Base-by-base conservation (phyloP, 1,139 yeast genomes). In the Suhomyces terraborum region DNA sequence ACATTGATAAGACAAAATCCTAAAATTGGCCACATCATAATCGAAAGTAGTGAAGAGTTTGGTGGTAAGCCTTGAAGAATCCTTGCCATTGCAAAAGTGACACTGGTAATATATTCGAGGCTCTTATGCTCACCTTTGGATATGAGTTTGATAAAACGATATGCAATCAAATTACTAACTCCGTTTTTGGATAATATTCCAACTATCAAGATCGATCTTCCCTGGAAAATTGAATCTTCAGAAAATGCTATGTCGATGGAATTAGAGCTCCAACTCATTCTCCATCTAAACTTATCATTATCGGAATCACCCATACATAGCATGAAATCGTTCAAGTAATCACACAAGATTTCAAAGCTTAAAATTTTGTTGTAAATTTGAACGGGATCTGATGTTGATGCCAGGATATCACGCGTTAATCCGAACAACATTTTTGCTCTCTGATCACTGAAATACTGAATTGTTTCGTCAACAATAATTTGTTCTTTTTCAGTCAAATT, bases 361-460 rank as follows among this genome's bases (percentile, higher is more conserved):
- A 65, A 63, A 0, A 75, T 69, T 36, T 69, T 62, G 36, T 80
- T 77, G 30, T 76, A 72, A 39, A 79, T 71, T 46, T 72, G 79
- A 22, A 59, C 59, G 3, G 61, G 49, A 40, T 67, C 74, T 0
- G 58, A 49, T 3, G 55, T 48, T 1, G 52, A 45, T 4, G 57
- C 36, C 13, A 73, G 20, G 66, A 68, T 26, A 29, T 84, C 91
- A 51, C 88, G 80, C n/a, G 82, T 81, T 47, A 87, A 68, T 0
- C 96, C 96, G 64, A 87, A 87, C 46, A 87, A 66, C 71, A 86
- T 77, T 51, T 79, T 81, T 4, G 87, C 84, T 55, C 91, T 75
- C 41, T 85, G 88, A 8, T 87, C 81, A 41, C 87, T 79, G 47
- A 88, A 75, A 40, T 77, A 78, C 4, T 67, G 70, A 50, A 86